Evolutionary conservation across 208 protist genomes (phyloP), one percentile per base, ranked within the genome.

Genomic region (Crithidia fasciculata): DNA sequence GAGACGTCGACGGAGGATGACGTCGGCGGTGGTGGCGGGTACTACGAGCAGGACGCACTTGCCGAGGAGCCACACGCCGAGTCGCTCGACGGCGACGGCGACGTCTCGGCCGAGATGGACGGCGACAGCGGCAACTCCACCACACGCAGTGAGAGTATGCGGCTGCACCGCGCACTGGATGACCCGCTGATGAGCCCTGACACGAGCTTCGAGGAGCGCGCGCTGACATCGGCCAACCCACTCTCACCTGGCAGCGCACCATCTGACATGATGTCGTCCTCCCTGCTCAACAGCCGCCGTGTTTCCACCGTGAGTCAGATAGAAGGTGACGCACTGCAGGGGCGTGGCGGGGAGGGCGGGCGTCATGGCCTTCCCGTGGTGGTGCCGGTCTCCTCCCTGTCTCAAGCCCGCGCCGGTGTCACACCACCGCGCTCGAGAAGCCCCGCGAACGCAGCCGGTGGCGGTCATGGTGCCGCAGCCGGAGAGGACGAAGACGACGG

Each of bases 1-100:
- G 45, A 49, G 12, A 15, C 45, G 7, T 49, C 40, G 39, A 43
- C 62, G 37, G 57, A 56, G 37, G 50, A 19, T 13, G 72, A 44
- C 43, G 74, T 60, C 44, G 68, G 52, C 8, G 74, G 67, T 39
- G 74, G 50, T 16, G 74, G 74, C 40, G 74, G 74, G 0, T 80
- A 80, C 45, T 80, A 80, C 47, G 74, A 80, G 49, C 74, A 61
- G 4, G 74, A 80, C 37, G 74, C 74, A 4, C 5, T 80, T 6
- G 74, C 53, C 4, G 74, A 70, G 15, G 54, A 70, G 53, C 65
- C 54, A 10, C 54, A 61, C 43, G 54, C 5, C 5, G 63, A 61
- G 28, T 28, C 28, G 28, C 28, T 28, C 28, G 28, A 28, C 28
- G 28, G 28, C 28, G 28, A 28, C 28, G 28, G 28, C 28, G 28